Evolutionary conservation across 2,329 filamentous ascomycete genomes (phyloP).

Genomic region (Thelonectria olida): DNA sequence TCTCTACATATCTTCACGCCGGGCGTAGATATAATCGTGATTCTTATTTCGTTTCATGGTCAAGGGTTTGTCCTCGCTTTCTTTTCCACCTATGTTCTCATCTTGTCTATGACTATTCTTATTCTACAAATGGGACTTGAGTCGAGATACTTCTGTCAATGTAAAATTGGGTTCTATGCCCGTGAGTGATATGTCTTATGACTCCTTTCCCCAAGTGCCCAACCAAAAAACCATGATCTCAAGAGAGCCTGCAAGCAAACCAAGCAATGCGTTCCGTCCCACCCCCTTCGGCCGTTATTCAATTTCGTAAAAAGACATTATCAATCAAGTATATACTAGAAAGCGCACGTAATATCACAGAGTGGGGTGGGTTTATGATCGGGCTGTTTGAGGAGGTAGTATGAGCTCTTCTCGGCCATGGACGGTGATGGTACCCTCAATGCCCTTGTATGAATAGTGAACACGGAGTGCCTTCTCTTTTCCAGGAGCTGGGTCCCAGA

Average conservation of each 20-base stretch:
- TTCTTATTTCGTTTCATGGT: neutral
- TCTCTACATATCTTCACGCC: too few species aligned
- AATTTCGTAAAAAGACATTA: conserved; percentile 6
- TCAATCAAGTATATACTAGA: neutral
- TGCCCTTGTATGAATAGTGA: conserved; percentile 54
- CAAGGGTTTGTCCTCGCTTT: neutral
- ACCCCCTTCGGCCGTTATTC: neutral
- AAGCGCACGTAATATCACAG: neutral
- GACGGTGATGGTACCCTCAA: conserved; percentile 32
- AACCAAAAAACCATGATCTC: neutral
- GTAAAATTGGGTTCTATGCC: neutral
- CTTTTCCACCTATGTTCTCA: neutral
- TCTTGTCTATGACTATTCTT: neutral
- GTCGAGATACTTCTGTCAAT: neutral
- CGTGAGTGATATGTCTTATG: neutral
- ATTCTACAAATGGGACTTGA: neutral
- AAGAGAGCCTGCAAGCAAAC: neutral
- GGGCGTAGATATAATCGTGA: conserved; percentile 6
- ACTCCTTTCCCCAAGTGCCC: neutral
- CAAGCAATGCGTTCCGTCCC: neutral
- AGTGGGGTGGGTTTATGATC: conserved; percentile 17
- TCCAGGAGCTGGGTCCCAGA: conserved; percentile 60
- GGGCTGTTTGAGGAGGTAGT: conserved; percentile 30
- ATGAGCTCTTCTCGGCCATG: conserved; percentile 34
- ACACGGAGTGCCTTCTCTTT: conserved; percentile 56